Conservation (phyloP, 1,284 basidiomycete genomes). For the Chalciporus sp. region DNA sequence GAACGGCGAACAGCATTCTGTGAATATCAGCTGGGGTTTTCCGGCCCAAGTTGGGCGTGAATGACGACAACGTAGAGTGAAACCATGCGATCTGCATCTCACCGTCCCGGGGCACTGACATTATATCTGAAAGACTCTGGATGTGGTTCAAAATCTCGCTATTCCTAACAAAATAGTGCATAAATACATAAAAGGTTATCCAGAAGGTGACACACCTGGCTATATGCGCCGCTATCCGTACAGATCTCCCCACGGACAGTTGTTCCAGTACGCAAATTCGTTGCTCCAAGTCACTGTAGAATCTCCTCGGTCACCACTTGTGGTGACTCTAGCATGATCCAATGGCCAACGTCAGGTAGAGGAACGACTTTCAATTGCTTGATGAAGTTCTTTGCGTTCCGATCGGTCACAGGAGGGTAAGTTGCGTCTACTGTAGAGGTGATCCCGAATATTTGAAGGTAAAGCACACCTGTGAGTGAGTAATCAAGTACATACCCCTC, state of each 20-base stretch:
- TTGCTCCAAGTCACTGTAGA: slow-evolving; percentile 45
- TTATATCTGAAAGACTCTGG: background rate
- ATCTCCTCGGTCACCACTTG: slow-evolving; percentile 52
- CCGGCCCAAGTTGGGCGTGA: slow-evolving; percentile 42
- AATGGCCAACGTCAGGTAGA: slow-evolving; percentile 60
- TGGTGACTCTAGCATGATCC: slow-evolving; percentile 64
- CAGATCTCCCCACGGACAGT: background rate
- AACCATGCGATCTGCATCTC: too few relatives aligned
- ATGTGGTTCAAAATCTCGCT: background rate
- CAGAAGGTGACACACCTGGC: background rate
- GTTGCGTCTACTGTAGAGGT: slow-evolving; percentile 48
- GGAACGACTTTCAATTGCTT: slow-evolving; percentile 49
- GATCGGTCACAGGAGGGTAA: slow-evolving; percentile 37
- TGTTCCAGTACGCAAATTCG: background rate
- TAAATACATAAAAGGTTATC: background rate
- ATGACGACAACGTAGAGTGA: too few relatives aligned
- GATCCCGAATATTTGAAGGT: slow-evolving; percentile 42
- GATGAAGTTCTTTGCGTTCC: slow-evolving; percentile 51
- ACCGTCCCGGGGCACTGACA: too few relatives aligned
- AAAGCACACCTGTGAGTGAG: slow-evolving; percentile 26
- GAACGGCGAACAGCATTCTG: background rate
- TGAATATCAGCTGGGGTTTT: background rate
- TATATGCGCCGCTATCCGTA: background rate
- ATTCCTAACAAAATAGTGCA: background rate
- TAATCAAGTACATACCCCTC: slow-evolving; percentile 39